Conservation (phyloP, 2,329 filamentous ascomycete species). For the Huntiella bhutanensis region DNA sequence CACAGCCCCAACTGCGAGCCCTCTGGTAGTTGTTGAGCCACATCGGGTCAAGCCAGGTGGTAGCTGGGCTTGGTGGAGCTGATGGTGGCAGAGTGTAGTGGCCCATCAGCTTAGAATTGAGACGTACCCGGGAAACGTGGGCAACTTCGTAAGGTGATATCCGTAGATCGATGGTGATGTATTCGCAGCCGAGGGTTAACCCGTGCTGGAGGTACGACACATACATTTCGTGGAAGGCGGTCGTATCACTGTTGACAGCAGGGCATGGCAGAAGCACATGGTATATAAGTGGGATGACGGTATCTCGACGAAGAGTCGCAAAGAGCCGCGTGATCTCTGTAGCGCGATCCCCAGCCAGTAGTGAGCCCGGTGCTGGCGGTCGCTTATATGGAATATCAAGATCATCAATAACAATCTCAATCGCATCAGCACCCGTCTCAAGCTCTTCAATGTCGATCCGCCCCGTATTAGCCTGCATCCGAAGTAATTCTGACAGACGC, state of each 20-base stretch:
- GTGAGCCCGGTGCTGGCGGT: constrained; percentile 5
- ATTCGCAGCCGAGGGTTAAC: constrained; percentile 43
- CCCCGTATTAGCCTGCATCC: constrained; percentile 17
- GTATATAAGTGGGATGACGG: constrained; percentile 39
- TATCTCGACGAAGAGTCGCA: constrained; percentile 41
- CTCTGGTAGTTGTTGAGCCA: constrained; percentile 39
- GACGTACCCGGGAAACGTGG: constrained; percentile 30
- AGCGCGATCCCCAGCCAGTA: constrained; percentile 19
- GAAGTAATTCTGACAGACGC: constrained; percentile 35
- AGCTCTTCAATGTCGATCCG: constrained; percentile 41
- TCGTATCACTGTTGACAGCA: constrained; percentile 8
- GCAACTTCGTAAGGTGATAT: constrained; percentile 32
- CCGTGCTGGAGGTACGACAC: constrained; percentile 39
- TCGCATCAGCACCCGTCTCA: constrained; percentile 47
- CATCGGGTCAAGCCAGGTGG: constrained; percentile 34
- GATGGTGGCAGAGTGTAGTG: constrained; percentile 22
- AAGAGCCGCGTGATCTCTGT: constrained; percentile 37
- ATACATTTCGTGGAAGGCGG: constrained; percentile 22
- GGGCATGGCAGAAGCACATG: constrained; percentile 25
- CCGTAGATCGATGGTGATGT: constrained; percentile 40
- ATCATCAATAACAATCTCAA: constrained; percentile 35
- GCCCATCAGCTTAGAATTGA: constrained; percentile 42
- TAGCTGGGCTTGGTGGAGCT: constrained; percentile 6
- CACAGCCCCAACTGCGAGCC: constrained; percentile 33
- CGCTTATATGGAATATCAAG: constrained; percentile 8